Evolutionary conservation across 2,329 filamentous ascomycete species (phyloP), one percentile per base, ranked within the genome.

Genomic region (Colletotrichum sp.): DNA sequence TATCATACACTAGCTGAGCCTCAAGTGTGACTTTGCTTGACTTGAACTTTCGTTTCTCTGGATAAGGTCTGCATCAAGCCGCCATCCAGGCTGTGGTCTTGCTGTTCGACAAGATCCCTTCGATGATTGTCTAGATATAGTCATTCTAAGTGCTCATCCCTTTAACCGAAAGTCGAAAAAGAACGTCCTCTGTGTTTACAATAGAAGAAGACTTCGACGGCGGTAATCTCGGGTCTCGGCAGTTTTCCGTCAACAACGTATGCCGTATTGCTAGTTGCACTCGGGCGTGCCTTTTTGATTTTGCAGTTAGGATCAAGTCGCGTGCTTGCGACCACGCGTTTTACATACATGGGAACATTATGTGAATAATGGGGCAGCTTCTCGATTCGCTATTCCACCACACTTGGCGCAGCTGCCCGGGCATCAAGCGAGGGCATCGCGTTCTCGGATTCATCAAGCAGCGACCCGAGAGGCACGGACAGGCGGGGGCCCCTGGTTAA

Each of bases 191-290:
- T 32, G 30, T 32, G 30, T 32, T 13, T 12, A 13, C 1, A 48
- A 2, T 48, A 13, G 10, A 22, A 1, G 2, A 52, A 52, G n/a
- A 52, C 1, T 52, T 2, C 2, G 10, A 1, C n/a, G 4, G n/a
- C 44, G 6, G n/a, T 52, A n/a, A 22, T 1, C 6, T 52, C n/a
- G n/a, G n/a, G n/a, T 13, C 10, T 2, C 44, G n/a, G 44, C 5
- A 22, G 44, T 52, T 52, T 0, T 22, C n/a, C 44, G 44, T 52
- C 44, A 2, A 8, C 44, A 52, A 22, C 1, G n/a, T 1, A 13
- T 52, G 6, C n/a, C 44, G 3, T 52, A 1, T 0, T 48, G 18
- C 0, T 52, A 13, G 44, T 52, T 1, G n/a, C 10, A 22, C 10
- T 2, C 44, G n/a, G 12, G 44, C 44, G 44, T 13, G 44, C 18